Base-by-base conservation (phyloP, 1,139 yeast species). In the Diutina sp. region DNA sequence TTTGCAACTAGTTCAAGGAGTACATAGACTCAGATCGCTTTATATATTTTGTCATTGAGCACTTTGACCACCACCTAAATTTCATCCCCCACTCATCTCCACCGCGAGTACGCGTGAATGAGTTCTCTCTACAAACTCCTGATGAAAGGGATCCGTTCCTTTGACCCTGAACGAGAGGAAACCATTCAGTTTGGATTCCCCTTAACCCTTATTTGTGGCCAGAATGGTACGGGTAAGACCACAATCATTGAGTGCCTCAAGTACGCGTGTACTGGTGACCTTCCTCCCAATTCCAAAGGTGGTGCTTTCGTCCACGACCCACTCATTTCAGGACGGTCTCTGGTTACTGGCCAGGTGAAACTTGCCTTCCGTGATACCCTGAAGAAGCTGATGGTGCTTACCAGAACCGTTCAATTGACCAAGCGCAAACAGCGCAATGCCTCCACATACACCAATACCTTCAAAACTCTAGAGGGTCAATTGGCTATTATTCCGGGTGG, bases 251-350 rank as follows among this genome's bases (percentile, higher is more conserved):
- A 95, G 68, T 90, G 97, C 67, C 74, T 95, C 59, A 84, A 90
- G 66, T 93, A 91, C 68, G 95, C 96, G 25, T 89, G 99, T 12
- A 93, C 99, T 0, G 99, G 99, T 6, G 95, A 87, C 65, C 72
- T 91, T 60, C 99, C 99, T 0, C 99, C 99, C 2, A 91, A 91
- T 65, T 85, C 95, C 55, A 90, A 89, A 68, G 97, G 96, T 56
- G 98, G 98, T 4, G 98, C 98, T 0, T 95, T 95, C 67, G 83
- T 95, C 6, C 95, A 91, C 66, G 99, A 95, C 72, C 99, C 99
- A 0, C 84, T 85, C 61, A 80, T 88, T 58, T 78, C 84, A 4
- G 89, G 90, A 44, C 84, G 90, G 55, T 81, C 84, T 55, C 86
- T 84, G 60, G 95, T 91, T 1, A 77, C 83, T 55, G 99, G 97